Conservation (phyloP, 2,329 filamentous ascomycete genomes). For the Pseudocercospora macadamiae region DNA sequence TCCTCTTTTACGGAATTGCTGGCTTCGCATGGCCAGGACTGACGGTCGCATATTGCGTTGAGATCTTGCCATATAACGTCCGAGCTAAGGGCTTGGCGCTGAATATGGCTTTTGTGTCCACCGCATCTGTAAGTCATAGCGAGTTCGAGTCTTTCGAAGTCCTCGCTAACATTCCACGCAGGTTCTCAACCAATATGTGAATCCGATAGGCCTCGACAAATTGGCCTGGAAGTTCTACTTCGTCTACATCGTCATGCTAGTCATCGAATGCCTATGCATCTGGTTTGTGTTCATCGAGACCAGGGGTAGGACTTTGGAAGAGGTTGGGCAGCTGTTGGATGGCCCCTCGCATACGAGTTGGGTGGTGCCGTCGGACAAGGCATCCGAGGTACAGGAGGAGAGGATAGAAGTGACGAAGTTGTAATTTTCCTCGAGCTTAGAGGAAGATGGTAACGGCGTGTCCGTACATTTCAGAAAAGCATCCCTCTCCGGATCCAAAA, state of each 20-base stretch:
- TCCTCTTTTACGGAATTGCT: neutral
- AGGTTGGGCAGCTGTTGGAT: constrained; percentile 48
- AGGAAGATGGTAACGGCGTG: too few species aligned
- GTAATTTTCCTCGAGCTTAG: too few species aligned
- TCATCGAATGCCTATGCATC: constrained; percentile 23
- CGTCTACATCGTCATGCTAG: constrained; percentile 42
- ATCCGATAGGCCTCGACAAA: constrained; percentile 44
- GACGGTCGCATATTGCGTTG: neutral
- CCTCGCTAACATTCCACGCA: neutral
- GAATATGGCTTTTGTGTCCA: constrained; percentile 44
- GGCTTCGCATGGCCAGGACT: neutral
- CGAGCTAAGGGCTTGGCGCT: neutral
- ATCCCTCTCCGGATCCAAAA: too few species aligned
- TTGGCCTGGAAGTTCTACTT: constrained; percentile 50
- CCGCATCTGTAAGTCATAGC: neutral
- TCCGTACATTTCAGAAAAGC: too few species aligned
- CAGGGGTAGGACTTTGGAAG: constrained; percentile 40
- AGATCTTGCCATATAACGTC: neutral
- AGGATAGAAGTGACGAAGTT: too few species aligned
- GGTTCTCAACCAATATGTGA: constrained; percentile 32
- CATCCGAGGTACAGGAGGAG: too few species aligned
- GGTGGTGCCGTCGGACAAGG: too few species aligned
- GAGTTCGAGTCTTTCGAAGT: too few species aligned
- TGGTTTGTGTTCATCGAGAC: constrained; percentile 12
- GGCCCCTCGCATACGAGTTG: too few species aligned